phyloP scores from a whole-genome alignment of 2,329 filamentous ascomycete species.

The Paracoccidioides lutzii region DNA sequence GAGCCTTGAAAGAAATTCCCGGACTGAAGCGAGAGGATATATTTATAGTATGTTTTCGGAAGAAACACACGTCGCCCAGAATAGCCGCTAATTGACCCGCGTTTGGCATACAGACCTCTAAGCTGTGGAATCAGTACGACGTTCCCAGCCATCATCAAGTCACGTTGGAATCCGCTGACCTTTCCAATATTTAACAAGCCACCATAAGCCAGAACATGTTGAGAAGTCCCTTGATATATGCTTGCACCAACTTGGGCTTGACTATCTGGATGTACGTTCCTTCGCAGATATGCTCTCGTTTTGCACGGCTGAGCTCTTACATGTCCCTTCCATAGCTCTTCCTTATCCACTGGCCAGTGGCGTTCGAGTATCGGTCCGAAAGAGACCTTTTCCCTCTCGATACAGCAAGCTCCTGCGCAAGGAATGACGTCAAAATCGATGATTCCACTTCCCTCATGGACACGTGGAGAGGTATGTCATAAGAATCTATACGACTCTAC shows the following conservation, averaged over 20 bases:
- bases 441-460: slow-evolving; percentile 29
- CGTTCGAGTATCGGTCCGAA: slow-evolving; percentile 24
- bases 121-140: slow-evolving; percentile 45
- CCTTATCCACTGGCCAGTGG: slow-evolving; percentile 36
- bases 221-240: slow-evolving; percentile 10
- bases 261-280: slow-evolving; percentile 37
- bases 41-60: slow-evolving; percentile 24
- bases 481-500: neutral
- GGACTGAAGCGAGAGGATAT: slow-evolving; percentile 30
- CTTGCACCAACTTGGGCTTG: slow-evolving; percentile 16
- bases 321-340: slow-evolving; percentile 18
- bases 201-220: slow-evolving; percentile 31
- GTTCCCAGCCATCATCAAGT: neutral
- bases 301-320: slow-evolving; percentile 11
- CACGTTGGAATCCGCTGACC: neutral
- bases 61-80: neutral
- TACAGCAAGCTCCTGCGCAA: slow-evolving; percentile 17
- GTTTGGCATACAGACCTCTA: slow-evolving; percentile 35
- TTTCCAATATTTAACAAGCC: slow-evolving; percentile 16
- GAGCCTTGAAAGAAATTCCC: slow-evolving; percentile 25
- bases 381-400: slow-evolving; percentile 35
- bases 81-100: neutral
- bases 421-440: slow-evolving; percentile 32
- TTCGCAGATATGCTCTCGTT: neutral
- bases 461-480: slow-evolving; percentile 29